These are phyloP conservation scores for Trypanosoma scelopori DNA, from an alignment of 208 protist genomes.

Conservation along the genomic window DNA sequence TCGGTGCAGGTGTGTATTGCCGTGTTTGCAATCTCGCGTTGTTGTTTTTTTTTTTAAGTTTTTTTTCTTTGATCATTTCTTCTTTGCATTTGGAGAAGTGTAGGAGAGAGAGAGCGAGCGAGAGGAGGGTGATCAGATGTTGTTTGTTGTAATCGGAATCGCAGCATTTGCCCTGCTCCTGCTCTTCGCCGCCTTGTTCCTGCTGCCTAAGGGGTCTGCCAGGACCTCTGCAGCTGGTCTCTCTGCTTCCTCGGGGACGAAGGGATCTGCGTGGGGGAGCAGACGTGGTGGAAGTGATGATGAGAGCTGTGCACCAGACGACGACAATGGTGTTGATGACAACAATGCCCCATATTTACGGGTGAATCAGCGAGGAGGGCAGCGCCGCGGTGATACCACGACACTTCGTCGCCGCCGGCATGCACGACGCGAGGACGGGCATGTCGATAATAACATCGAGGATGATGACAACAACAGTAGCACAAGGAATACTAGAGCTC, in stretches of 20 bases:
- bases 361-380: too few relatives aligned
- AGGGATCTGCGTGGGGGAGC: not conserved
- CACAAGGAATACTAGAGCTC: not conserved
- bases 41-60: not conserved
- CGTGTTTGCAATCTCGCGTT: not conserved
- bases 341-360: too few relatives aligned
- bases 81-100: not conserved
- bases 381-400: not conserved
- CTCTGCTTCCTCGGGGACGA: not conserved
- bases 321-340: constrained; percentile 22
- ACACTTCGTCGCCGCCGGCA: constrained; percentile 6
- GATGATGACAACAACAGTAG: not conserved
- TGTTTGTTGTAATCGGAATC: not conserved
- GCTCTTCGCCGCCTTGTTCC: not conserved
- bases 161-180: not conserved
- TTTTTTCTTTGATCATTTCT: constrained; percentile 18
- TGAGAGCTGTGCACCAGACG: not conserved
- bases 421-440: not conserved
- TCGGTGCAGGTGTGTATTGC: too few relatives aligned
- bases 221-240: not conserved
- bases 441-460: not conserved
- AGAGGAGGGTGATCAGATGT: constrained; percentile 1
- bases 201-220: not conserved
- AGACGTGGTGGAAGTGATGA: not conserved
- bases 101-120: not conserved